Base-by-base conservation (phyloP, 2,329 filamentous ascomycete species). In the Botryotinia convoluta region DNA sequence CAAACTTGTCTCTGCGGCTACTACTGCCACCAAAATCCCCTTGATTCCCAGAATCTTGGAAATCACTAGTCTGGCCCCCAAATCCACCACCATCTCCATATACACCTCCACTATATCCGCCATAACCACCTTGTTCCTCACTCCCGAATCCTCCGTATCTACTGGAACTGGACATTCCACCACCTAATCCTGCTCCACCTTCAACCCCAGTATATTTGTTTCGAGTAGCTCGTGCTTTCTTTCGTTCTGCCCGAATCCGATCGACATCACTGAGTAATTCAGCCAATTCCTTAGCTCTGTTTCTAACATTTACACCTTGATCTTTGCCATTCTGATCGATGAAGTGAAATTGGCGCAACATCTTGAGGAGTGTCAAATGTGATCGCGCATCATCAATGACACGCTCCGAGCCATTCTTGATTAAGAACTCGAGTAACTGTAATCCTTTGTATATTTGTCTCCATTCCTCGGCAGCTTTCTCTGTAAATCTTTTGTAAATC, bases 401-500 rank as follows among this genome's bases (percentile, higher is more conserved):
- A 72, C 96, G 89, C 83, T 99, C 96, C 20, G 96, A 98, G 75
- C 96, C 96, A 83, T 99, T 96, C 86, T 99, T 99, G 84, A 99
- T 92, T 45, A 99, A 89, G 81, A 97, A 97, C 83, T 99, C 95
- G 81, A 99, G 91, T 72, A 99, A 88, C 87, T 98, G 96, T 37
- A 99, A 90, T 16, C 94, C 92, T 87, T 99, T 99, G 88, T 99
- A 99, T 81, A 99, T 99, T 83, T 99, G 96, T 78, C 96, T 90
- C 96, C 96, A 99, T 84, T 99, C 96, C 82, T 99, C 96, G 72
- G 96, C 95, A 12, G 94, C 89, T 86, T 99, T 99, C 83, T 99
- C 96, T 75, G 96, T 99, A 83, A 99, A 99, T 77, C 96, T 93
- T 81, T 97, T 96, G 86, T 99, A 99, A 81, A 99, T 97, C 94